These are phyloP conservation scores for Favolaschia claudopus DNA, from an alignment of 768 basidiomycete species.

Conservation along the genomic window DNA sequence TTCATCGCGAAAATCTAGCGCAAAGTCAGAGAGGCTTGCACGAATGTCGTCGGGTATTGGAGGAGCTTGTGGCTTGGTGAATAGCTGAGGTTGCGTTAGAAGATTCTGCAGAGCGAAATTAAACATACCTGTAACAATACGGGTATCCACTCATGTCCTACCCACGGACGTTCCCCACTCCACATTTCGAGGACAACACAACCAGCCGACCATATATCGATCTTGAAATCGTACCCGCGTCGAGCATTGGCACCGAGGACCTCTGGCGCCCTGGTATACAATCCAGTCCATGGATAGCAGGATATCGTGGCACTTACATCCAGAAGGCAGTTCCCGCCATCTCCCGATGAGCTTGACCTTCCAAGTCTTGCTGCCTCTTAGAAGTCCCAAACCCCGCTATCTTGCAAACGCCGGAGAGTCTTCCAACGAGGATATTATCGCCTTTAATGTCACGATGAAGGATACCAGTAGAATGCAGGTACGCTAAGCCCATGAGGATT, in stretches of 20 bases:
- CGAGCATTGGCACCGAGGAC: conserved; percentile 72
- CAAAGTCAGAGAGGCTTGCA: conserved; percentile 58
- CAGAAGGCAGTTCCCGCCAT: conserved; percentile 94
- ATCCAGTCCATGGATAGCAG: neutral
- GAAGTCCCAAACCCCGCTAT: conserved; percentile 97
- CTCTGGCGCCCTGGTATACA: conserved; percentile 82
- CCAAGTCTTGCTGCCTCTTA: conserved; percentile 85
- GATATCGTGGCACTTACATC: conserved; percentile 61
- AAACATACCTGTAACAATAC: conserved; percentile 81
- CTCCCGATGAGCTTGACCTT: conserved; percentile 70
- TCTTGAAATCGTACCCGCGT: conserved; percentile 89
- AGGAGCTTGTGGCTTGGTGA: conserved; percentile 70
- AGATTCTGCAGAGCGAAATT: neutral
- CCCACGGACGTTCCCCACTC: conserved; percentile 91
- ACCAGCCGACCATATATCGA: conserved; percentile 91
- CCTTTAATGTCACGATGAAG: conserved; percentile 93
- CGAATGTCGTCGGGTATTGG: conserved; percentile 76
- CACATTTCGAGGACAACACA: conserved; percentile 97
- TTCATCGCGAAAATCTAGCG: conserved; percentile 73
- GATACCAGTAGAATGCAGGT: conserved; percentile 85
- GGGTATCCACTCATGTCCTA: conserved; percentile 70
- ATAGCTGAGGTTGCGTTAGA: conserved; percentile 54
- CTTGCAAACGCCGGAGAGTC: conserved; percentile 83
- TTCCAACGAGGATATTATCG: conserved; percentile 95
- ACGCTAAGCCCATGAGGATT: conserved; percentile 86